Base-by-base conservation (phyloP, 495 filamentous ascomycete species). In the Talaromyces thailandensis region DNA sequence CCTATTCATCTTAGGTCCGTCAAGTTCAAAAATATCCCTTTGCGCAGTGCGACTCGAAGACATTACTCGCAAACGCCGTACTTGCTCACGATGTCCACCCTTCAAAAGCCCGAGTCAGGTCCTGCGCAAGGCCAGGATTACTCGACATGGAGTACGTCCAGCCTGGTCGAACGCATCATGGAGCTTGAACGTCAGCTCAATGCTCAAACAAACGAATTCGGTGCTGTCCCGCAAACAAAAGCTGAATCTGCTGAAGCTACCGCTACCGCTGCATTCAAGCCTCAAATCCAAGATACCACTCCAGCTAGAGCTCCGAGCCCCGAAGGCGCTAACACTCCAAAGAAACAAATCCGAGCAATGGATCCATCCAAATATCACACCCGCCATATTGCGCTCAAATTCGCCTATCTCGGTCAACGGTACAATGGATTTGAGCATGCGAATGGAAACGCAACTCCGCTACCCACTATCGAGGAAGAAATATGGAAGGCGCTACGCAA, bases 391-490 rank as follows among this genome's bases (percentile, higher is more conserved):
- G 94, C 95, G 21, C 79, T 98, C 26, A 98, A 97, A 69, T 85
- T 98, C 45, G 92, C 94, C 51, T 98, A 98, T 75, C 79, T 98
- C 18, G 94, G 94, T 35, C 88, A 90, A 66, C 79, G 82, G 60
- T 98, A 96, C 70, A 92, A 93, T 74, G 95, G 94, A 3, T 92
- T 92, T 64, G 94, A 98, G 76, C 86, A 90, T 74, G 85, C 90
- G 64, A 75, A 79, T 45, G 82, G 82, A 57, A 87, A 86, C 62
- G 71, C 66, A 0, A 89, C 87, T 14, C 86, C 85, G 0, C 66
- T 88, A 37, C 88, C 93, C 50, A 92, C 91, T 0, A 86, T 98
- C 63, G 94, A 98, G 75, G 93, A 96, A 70, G 86, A 88, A 69
- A 69, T 98, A 52, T 98, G 92, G 89, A 89, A 91, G 72, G 95